A percentile compares a stretch with the other conserved stretches of the same genome.
Evolutionary conservation across 345 rosid species (phyloP).

Genomic region (Gossypium anomalum): DNA sequence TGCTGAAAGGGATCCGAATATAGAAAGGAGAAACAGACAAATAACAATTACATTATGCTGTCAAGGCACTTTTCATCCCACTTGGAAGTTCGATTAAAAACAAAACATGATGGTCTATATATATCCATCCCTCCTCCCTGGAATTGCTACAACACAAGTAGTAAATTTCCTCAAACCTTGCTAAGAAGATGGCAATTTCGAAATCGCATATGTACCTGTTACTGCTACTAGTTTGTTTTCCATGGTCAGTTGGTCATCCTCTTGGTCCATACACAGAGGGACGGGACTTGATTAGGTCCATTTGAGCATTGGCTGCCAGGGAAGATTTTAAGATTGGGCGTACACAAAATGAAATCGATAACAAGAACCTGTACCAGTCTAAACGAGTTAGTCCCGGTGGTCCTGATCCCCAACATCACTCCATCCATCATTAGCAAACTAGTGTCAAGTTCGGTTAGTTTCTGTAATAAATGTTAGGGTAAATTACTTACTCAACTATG

Average conservation of each 20-base stretch:
- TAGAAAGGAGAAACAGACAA: background rate
- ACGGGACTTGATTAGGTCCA: constrained; percentile 3
- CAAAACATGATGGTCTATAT: background rate
- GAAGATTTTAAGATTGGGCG: background rate
- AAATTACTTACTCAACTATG: too few species aligned
- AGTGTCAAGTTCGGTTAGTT: too few species aligned
- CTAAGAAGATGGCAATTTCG: background rate
- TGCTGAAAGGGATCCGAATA: background rate
- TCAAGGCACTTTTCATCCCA: background rate
- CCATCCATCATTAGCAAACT: too few species aligned
- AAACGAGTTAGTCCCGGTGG: constrained; percentile 13
- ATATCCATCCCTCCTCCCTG: background rate
- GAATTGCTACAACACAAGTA: background rate
- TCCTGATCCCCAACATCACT: constrained; percentile 8
- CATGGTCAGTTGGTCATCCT: constrained; percentile 2
- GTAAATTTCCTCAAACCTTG: background rate
- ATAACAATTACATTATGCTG: constrained; percentile 1
- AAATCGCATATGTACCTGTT: background rate
- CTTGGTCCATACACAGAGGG: constrained; percentile 11
- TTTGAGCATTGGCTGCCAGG: constrained; percentile 11
- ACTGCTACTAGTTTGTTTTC: background rate
- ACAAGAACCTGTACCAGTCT: background rate
- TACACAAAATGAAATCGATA: background rate
- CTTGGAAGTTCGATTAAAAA: background rate
- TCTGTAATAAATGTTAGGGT: too few species aligned